Percentiles rank a stretch among this genome's conserved stretches.
Conservation (phyloP, 1,139 yeast species). For the Sugiyamaella castrensis region DNA sequence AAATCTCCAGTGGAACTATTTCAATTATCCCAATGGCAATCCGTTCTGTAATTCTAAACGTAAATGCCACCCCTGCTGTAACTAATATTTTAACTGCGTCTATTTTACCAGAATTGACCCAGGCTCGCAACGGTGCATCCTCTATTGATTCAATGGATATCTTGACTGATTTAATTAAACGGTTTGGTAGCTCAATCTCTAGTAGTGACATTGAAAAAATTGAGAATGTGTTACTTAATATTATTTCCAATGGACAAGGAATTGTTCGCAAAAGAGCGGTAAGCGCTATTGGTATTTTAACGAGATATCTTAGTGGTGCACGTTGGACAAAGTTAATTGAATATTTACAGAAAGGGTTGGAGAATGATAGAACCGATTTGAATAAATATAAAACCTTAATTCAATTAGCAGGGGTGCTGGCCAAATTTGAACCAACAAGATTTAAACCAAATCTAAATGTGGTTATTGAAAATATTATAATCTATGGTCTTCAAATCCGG, state of each 20-base stretch:
- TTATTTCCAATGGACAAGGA: conserved; percentile 30
- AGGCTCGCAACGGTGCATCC: conserved; percentile 30
- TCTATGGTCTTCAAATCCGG: conserved; percentile 24
- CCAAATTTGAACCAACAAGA: conserved; percentile 30
- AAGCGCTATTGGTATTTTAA: conserved; percentile 51
- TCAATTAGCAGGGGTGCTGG: conserved; percentile 32
- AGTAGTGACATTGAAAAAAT: conserved; percentile 43
- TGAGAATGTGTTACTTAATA: conserved; percentile 30
- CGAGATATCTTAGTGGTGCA: conserved; percentile 37
- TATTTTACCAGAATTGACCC: conserved; percentile 36
- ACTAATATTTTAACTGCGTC: conserved; percentile 38
- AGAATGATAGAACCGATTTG: conserved; percentile 12
- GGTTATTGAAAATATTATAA: conserved; percentile 26
- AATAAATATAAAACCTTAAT: conserved; percentile 22
- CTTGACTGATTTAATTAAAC: conserved; percentile 54
- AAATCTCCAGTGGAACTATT: conserved; percentile 9
- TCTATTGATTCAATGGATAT: conserved; percentile 65
- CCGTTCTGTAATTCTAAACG: conserved; percentile 53
- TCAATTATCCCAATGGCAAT: conserved; percentile 71
- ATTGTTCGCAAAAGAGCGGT: conserved; percentile 44
- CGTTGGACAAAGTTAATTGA: conserved; percentile 31
- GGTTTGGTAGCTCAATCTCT: conserved; percentile 51
- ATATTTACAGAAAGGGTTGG: conserved; percentile 25
- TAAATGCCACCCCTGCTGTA: conserved; percentile 31
- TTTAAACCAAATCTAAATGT: conserved; percentile 26